A percentile compares a stretch with the other conserved stretches of the same genome.
Conservation (phyloP, 768 basidiomycete genomes). For the Boletus bicolor region DNA sequence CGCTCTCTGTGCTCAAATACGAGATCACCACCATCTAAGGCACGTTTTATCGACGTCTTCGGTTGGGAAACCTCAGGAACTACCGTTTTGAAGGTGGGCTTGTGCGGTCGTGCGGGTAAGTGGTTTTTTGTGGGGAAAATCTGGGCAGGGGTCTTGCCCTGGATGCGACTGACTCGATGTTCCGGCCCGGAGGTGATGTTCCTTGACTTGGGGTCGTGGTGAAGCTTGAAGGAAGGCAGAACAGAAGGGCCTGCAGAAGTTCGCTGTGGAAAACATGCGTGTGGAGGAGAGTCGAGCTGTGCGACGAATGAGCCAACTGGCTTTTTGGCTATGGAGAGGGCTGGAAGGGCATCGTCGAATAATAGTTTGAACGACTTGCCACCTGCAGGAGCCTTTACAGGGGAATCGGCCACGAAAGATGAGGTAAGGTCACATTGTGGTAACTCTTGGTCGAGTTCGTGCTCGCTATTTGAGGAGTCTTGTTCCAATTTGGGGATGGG, state of each 20-base stretch:
- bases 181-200: background rate
- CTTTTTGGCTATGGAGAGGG: conserved; percentile 18
- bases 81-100: background rate
- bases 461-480: conserved; percentile 33
- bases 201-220: conserved; percentile 3
- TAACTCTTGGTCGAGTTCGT: conserved; percentile 34
- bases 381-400: conserved; percentile 56
- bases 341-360: conserved; percentile 53
- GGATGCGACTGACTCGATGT: conserved; percentile 1
- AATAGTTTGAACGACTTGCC: conserved; percentile 63
- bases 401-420: conserved; percentile 68
- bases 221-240: background rate
- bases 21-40: conserved; percentile 35
- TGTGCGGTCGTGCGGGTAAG: background rate
- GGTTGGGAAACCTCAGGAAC: conserved; percentile 9
- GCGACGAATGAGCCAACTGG: background rate
- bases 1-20: conserved; percentile 5
- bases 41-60: conserved; percentile 43
- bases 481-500: conserved; percentile 35
- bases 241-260: background rate
- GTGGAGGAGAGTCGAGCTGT: background rate
- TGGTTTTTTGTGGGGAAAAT: conserved; percentile 14
- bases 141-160: conserved; percentile 2
- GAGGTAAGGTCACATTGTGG: conserved; percentile 32
- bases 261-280: background rate